These are phyloP conservation scores for Acanthamoeba lenticulata DNA, from an alignment of 208 protist species.

Conservation along the genomic window DNA sequence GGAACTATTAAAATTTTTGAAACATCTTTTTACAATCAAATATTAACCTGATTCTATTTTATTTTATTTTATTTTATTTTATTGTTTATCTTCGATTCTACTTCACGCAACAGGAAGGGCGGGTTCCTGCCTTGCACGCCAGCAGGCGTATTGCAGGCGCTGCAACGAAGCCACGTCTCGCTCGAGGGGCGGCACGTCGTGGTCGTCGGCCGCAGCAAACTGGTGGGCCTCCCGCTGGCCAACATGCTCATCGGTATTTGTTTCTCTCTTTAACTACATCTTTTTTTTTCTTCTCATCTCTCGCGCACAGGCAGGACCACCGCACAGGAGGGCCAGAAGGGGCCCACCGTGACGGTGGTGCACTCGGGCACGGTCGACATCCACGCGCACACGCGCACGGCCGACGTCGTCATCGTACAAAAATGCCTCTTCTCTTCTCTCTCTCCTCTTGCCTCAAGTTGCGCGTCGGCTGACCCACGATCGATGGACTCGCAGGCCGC, in stretches of 20 bases:
- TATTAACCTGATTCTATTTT: too few relatives aligned
- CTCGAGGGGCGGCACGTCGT: slow-evolving; percentile 92
- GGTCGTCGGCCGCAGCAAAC: slow-evolving; percentile 92
- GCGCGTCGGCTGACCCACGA: background rate
- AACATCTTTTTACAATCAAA: too few relatives aligned
- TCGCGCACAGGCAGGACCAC: background rate
- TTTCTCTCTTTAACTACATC: background rate
- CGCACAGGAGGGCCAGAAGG: background rate
- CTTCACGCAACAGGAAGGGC: background rate
- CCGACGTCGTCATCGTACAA: slow-evolving; percentile 90
- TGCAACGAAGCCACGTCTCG: slow-evolving; percentile 88
- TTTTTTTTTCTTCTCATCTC: background rate
- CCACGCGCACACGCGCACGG: slow-evolving; percentile 83
- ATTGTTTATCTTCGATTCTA: too few relatives aligned
- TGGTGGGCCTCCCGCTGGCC: slow-evolving; percentile 95
- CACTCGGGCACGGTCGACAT: slow-evolving; percentile 92
- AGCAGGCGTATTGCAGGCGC: slow-evolving; percentile 93
- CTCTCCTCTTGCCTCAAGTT: background rate
- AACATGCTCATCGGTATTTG: slow-evolving; percentile 84
- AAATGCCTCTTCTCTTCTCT: too few relatives aligned
- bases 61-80: too few relatives aligned
- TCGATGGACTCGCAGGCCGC: slow-evolving; percentile 89
- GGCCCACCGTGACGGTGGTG: slow-evolving; percentile 97
- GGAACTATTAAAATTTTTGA: too few relatives aligned
- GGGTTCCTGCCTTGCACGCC: slow-evolving; percentile 96